A percentile compares a stretch with the other conserved stretches of the same genome.
Conservation (phyloP, 208 protist species). For the Trypanosoma lewisi region DNA sequence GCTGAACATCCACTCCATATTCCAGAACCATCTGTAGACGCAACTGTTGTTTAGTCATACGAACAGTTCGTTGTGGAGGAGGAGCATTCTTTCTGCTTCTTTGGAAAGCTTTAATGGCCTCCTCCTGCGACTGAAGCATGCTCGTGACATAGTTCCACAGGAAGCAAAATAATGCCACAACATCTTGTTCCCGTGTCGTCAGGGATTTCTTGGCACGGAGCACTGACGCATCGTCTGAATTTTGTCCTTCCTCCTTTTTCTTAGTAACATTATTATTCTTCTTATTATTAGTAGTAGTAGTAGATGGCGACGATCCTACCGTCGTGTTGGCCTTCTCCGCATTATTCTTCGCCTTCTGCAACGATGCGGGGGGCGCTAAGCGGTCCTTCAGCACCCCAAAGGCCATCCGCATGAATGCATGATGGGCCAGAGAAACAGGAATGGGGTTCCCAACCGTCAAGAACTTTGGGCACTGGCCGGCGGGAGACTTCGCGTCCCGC, state of each 20-base stretch:
- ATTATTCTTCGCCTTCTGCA: not conserved
- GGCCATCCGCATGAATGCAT: conserved; percentile 39
- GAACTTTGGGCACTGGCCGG: conserved; percentile 25
- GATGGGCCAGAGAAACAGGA: conserved; percentile 27
- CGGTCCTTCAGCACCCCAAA: conserved; percentile 32
- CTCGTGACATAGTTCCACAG: conserved; percentile 23
- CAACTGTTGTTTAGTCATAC: conserved; percentile 34
- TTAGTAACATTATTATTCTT: too few relatives aligned
- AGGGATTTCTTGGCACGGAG: not conserved
- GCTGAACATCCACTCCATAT: conserved; percentile 29
- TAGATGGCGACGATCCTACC: not conserved
- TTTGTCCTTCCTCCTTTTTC: not conserved
- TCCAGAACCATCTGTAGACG: conserved; percentile 32
- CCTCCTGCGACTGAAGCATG: conserved; percentile 21
- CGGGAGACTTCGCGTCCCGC: conserved; percentile 16
- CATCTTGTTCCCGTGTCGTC: conserved; percentile 12
- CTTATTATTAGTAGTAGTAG: too few relatives aligned
- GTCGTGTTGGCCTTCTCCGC: not conserved
- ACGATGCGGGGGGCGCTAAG: not conserved
- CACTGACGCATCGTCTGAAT: not conserved
- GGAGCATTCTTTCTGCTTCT: not conserved
- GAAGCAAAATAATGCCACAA: conserved; percentile 28
- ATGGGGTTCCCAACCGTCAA: conserved; percentile 23
- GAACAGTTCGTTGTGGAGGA: conserved; percentile 3
- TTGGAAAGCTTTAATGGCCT: conserved; percentile 8